Percentiles rank a stretch among this genome's conserved stretches.
Conservation (phyloP, 2,329 filamentous ascomycete genomes). For the Epichloe amarillans region DNA sequence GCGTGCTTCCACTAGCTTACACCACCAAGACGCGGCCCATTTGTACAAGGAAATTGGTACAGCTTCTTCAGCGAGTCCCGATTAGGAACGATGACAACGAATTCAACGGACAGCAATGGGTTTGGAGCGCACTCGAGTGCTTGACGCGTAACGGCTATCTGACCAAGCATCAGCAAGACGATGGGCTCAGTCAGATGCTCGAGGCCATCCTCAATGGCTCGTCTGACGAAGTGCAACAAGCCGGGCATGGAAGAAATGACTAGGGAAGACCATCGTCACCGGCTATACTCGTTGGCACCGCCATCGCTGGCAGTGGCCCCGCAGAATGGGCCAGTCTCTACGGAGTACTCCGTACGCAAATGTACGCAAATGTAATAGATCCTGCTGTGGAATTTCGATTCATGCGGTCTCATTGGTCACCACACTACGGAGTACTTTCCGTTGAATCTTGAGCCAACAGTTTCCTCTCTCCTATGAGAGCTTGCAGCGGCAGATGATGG, state of each 20-base stretch:
- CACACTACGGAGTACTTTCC: too few relatives aligned
- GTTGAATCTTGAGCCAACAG: not conserved
- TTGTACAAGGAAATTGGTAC: conserved; percentile 1
- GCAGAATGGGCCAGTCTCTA: not conserved
- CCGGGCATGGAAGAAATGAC: not conserved
- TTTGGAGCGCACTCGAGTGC: conserved; percentile 5
- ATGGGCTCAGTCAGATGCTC: conserved; percentile 8
- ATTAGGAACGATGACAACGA: conserved; percentile 6
- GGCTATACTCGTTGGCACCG: not conserved
- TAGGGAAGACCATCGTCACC: not conserved
- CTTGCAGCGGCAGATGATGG: not conserved
- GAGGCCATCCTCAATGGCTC: conserved; percentile 9
- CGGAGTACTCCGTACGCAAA: too few relatives aligned
- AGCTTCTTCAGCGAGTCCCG: conserved; percentile 5
- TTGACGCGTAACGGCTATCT: conserved; percentile 4
- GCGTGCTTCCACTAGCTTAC: conserved; percentile 7
- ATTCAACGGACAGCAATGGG: conserved; percentile 9
- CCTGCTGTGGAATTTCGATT: too few relatives aligned
- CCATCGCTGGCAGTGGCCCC: not conserved
- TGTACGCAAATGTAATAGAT: too few relatives aligned
- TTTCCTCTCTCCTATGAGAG: not conserved
- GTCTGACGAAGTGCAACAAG: conserved; percentile 6
- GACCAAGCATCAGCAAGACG: conserved; percentile 4
- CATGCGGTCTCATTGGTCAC: too few relatives aligned
- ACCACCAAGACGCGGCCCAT: conserved; percentile 6